These are phyloP conservation scores for Mycena kentingensis DNA, from an alignment of 768 basidiomycete species.

Conservation along the genomic window DNA sequence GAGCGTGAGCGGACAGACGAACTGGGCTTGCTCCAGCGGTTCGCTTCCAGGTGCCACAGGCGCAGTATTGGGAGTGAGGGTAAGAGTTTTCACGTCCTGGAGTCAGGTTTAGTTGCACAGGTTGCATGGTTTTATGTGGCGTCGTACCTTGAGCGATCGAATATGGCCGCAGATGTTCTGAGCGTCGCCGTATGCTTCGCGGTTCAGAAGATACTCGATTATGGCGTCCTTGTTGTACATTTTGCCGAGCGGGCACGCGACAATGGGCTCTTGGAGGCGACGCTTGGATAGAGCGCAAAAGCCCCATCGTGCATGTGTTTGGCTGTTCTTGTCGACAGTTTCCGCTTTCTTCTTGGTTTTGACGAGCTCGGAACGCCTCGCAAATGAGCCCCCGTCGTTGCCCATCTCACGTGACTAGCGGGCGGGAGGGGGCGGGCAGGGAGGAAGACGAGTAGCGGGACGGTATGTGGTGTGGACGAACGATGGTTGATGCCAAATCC, in stretches of 20 bases:
- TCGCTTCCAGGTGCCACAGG: slow-evolving; percentile 43
- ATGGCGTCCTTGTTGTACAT: slow-evolving; percentile 96
- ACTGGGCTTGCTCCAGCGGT: slow-evolving; percentile 57
- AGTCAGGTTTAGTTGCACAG: slow-evolving; percentile 1
- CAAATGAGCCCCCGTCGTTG: slow-evolving; percentile 88
- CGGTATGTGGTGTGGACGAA: too few species aligned
- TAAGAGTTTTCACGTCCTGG: slow-evolving; percentile 85
- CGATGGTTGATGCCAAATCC: too few species aligned
- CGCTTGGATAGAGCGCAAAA: slow-evolving; percentile 96
- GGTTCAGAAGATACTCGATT: slow-evolving; percentile 87
- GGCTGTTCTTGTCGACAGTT: slow-evolving; percentile 88
- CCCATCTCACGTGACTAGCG: slow-evolving; percentile 53
- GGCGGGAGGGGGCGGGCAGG: neutral
- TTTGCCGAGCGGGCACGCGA: slow-evolving; percentile 90
- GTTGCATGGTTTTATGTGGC: too few species aligned
- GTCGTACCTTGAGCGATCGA: slow-evolving; percentile 83
- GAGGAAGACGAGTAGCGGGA: neutral
- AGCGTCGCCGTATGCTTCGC: slow-evolving; percentile 84
- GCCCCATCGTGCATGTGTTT: slow-evolving; percentile 84
- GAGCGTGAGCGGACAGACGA: slow-evolving; percentile 88
- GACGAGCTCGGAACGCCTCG: slow-evolving; percentile 80
- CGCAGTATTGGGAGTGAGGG: slow-evolving; percentile 73
- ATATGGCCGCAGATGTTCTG: slow-evolving; percentile 92
- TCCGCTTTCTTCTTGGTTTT: slow-evolving; percentile 77
- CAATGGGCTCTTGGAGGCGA: slow-evolving; percentile 85